Conservation (phyloP, 305 asterid genomes). For the Rubia peregrina region DNA sequence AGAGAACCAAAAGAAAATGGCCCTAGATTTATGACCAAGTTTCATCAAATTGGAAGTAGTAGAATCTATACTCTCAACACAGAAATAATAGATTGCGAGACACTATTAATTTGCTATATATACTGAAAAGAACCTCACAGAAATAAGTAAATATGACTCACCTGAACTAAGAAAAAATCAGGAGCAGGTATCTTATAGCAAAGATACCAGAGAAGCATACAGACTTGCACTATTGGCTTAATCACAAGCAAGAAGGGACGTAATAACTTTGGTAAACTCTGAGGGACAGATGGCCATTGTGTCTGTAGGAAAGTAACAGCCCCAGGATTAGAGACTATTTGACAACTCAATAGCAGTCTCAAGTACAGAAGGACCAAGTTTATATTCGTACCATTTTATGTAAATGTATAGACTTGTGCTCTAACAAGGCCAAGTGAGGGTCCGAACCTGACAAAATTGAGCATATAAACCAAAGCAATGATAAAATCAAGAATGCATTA, state of each 20-base stretch:
- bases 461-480: neutral
- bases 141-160: slow-evolving; percentile 23
- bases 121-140: neutral
- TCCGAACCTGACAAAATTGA: slow-evolving; percentile 61
- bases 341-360: slow-evolving; percentile 4
- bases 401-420: slow-evolving; percentile 63
- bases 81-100: neutral
- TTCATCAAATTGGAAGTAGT: too few relatives aligned
- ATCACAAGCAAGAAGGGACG: slow-evolving; percentile 66
- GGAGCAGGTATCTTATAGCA: slow-evolving; percentile 81
- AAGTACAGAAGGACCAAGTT: slow-evolving; percentile 14
- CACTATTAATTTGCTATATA: neutral
- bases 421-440: slow-evolving; percentile 62
- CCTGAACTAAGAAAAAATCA: slow-evolving; percentile 85
- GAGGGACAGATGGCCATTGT: slow-evolving; percentile 66
- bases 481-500: neutral
- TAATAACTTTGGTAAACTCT: slow-evolving; percentile 54
- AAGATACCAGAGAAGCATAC: slow-evolving; percentile 83
- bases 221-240: slow-evolving; percentile 72
- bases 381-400: slow-evolving; percentile 61
- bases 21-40: neutral
- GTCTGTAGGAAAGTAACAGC: slow-evolving; percentile 41
- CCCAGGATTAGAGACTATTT: neutral
- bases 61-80: neutral
- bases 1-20: neutral